Conservation (phyloP, 2,329 filamentous ascomycete genomes). For the Aurifilum marmelostoma region DNA sequence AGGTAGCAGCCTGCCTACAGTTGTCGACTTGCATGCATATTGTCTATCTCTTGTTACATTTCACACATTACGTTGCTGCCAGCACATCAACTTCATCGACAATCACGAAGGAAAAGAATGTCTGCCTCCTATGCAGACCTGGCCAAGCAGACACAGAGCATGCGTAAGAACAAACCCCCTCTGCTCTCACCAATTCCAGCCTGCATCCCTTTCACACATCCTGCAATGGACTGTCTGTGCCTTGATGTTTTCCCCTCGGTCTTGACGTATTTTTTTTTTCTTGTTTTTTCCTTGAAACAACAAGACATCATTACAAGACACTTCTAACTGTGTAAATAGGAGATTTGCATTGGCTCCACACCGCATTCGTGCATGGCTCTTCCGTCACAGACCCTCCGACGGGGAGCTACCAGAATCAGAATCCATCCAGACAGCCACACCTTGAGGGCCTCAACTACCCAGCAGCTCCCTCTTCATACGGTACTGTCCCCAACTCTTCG, state of each 20-base stretch:
- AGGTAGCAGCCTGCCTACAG: no score
- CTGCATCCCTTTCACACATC: background rate
- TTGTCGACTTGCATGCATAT: background rate
- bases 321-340: background rate
- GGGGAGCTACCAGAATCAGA: no score
- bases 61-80: background rate
- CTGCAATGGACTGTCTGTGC: background rate
- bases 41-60: background rate
- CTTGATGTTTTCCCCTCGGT: background rate
- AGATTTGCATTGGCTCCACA: no score
- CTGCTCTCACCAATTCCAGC: background rate
- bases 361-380: no score
- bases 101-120: background rate
- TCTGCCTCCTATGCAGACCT: background rate
- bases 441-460: background rate
- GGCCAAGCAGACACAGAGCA: no score
- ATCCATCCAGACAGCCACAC: background rate
- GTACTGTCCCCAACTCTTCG: background rate
- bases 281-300: background rate
- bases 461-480: background rate
- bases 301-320: background rate
- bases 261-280: no score
- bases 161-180: background rate
- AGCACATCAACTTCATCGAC: background rate
- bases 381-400: no score